A percentile compares a stretch with the other conserved stretches of the same genome.
These are phyloP conservation scores for Spatholobus suberectus DNA, from an alignment of 306 rosid genomes.

Conservation along the genomic window DNA sequence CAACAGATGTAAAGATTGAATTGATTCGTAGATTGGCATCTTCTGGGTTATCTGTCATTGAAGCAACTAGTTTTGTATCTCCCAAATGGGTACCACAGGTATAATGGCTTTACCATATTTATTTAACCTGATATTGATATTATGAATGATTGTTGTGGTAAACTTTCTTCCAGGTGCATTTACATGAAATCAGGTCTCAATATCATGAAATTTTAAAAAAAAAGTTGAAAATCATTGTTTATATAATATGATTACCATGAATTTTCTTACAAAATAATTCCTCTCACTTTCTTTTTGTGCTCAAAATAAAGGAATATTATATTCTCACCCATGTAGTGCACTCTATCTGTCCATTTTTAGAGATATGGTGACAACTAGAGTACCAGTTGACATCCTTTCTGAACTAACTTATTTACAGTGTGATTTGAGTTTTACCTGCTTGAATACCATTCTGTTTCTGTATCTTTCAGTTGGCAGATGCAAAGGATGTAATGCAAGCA, in stretches of 20 bases:
- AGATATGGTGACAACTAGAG: conserved; percentile 11
- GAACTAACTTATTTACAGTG: neutral
- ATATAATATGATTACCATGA: neutral
- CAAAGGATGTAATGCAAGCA: conserved; percentile 81
- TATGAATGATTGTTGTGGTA: conserved; percentile 4
- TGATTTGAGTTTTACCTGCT: conserved; percentile 23
- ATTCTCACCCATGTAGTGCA: conserved; percentile 1
- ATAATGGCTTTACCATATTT: conserved; percentile 22
- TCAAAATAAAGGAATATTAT: conserved; percentile 11
- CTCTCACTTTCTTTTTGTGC: neutral
- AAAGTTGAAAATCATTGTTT: neutral
- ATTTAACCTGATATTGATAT: conserved; percentile 16
- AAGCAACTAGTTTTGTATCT: conserved; percentile 95
- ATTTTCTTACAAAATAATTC: conserved; percentile 5
- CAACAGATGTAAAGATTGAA: conserved; percentile 76
- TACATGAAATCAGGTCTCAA: neutral
- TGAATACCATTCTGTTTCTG: conserved; percentile 15
- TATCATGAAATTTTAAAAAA: neutral
- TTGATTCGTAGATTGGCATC: conserved; percentile 77
- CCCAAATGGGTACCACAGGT: conserved; percentile 99
- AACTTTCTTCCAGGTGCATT: conserved; percentile 23
- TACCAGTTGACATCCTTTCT: conserved; percentile 28
- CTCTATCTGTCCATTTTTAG: conserved; percentile 10
- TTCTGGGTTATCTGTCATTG: conserved; percentile 78
- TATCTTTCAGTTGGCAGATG: conserved; percentile 77